Evolutionary conservation across 129 eudicot species (phyloP).

Genomic region (Flaveria robusta): DNA sequence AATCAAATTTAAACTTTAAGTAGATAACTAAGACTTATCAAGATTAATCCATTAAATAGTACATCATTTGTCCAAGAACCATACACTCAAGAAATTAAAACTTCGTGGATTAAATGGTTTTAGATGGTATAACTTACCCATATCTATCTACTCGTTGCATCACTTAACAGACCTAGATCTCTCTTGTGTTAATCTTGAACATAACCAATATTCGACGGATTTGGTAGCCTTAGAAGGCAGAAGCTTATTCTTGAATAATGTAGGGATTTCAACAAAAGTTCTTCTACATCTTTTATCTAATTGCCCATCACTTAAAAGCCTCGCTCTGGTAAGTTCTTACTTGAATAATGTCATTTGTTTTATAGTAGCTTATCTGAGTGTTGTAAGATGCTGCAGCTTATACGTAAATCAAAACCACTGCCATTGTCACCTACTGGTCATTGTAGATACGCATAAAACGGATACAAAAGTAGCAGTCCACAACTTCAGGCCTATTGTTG

Average conservation of each 20-base stretch:
- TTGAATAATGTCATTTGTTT: not conserved
- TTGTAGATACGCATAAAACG: no score
- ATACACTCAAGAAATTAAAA: not conserved
- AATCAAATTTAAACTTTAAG: no score
- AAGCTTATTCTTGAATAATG: not conserved
- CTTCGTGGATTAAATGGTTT: not conserved
- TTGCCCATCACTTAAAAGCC: constrained; percentile 6
- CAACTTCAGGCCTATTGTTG: no score
- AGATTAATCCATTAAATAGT: not conserved
- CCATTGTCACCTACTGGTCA: no score
- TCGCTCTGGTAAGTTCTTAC: constrained; percentile 2
- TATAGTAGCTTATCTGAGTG: not conserved
- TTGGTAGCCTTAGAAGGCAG: constrained; percentile 18
- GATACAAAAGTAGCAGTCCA: no score
- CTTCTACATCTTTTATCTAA: constrained; percentile 14
- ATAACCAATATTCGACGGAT: not conserved
- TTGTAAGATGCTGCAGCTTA: not conserved
- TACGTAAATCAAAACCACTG: not conserved
- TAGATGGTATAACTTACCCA: not conserved
- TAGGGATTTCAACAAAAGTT: not conserved
- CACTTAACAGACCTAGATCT: constrained; percentile 9
- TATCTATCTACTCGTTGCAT: constrained; percentile 10
- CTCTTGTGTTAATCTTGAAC: not conserved
- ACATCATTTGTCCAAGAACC: not conserved
- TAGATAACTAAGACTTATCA: not conserved